A percentile compares a stretch with the other conserved stretches of the same genome.
Conservation (phyloP, 495 filamentous ascomycete genomes). For the Pseudoneurospora amorphoporcata region DNA sequence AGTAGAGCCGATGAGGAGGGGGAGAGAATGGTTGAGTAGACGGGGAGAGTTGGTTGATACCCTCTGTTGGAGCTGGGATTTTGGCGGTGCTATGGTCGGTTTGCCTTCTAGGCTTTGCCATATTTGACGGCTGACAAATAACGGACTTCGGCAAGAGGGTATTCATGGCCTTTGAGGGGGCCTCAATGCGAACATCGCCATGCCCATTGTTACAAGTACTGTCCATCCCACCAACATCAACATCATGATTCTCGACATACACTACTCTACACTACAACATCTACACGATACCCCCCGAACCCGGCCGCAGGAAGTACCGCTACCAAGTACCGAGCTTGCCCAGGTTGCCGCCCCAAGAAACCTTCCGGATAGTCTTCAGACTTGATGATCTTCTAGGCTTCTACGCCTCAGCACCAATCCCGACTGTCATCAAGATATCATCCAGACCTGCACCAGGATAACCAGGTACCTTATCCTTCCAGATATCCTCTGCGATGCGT, state of each 20-base stretch:
- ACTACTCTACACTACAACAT: not conserved
- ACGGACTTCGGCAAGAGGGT: not conserved
- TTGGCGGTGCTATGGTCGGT: not conserved
- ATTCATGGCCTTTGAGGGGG: not conserved
- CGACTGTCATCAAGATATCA: conserved; percentile 55
- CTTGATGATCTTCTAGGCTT: not conserved
- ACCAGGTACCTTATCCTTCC: conserved; percentile 60
- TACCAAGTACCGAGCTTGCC: not conserved
- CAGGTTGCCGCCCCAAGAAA: not conserved
- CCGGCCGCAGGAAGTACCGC: not conserved
- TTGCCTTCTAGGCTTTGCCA: not conserved
- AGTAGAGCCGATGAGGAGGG: conserved; percentile 4
- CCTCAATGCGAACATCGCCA: not conserved
- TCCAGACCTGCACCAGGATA: conserved; percentile 51
- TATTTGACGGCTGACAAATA: not conserved
- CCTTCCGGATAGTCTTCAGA: not conserved
- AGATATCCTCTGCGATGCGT: conserved; percentile 51
- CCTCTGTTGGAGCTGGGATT: too few species aligned
- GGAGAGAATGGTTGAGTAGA: conserved; percentile 16
- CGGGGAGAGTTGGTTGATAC: not conserved
- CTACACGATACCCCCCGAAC: not conserved
- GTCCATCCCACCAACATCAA: not conserved
- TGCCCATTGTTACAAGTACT: not conserved
- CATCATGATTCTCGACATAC: not conserved
- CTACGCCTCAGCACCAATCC: conserved; percentile 22